Percentiles rank a stretch among this genome's conserved stretches.
Conservation (phyloP, 352 stramenopile species). For the Pythium rishiriense region DNA sequence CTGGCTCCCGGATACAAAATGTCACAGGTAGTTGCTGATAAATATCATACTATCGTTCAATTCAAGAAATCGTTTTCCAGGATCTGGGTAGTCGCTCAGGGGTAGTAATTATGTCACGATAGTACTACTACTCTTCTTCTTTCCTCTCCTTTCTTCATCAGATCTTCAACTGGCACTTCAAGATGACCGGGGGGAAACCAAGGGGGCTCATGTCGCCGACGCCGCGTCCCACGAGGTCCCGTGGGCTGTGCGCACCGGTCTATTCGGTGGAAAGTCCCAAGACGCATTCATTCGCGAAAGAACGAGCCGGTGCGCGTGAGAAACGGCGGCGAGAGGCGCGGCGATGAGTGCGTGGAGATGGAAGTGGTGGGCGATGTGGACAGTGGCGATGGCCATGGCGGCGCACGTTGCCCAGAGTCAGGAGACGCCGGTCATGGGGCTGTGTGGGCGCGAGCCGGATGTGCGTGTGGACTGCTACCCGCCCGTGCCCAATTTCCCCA, state of each 20-base stretch:
- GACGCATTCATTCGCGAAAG: background rate
- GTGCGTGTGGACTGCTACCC: constrained; percentile 78
- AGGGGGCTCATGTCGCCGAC: constrained; percentile 12
- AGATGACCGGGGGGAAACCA: background rate
- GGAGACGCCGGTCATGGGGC: constrained; percentile 5
- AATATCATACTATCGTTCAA: background rate
- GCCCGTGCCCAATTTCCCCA: constrained; percentile 53
- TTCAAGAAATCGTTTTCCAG: background rate
- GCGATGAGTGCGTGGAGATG: constrained; percentile 1
- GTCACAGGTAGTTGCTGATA: background rate
- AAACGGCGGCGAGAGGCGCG: constrained; percentile 13
- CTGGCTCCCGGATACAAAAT: background rate
- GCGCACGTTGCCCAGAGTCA: background rate
- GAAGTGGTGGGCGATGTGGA: constrained; percentile 24
- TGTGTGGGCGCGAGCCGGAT: constrained; percentile 33
- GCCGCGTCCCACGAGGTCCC: constrained; percentile 13
- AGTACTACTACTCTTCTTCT: background rate
- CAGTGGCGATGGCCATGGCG: constrained; percentile 19
- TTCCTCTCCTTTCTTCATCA: too few relatives aligned
- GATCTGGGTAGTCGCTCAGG: background rate
- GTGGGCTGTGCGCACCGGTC: too few relatives aligned
- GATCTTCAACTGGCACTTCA: constrained; percentile 2
- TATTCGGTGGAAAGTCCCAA: background rate
- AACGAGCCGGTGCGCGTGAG: background rate
- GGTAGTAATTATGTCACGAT: constrained; percentile 18